These are phyloP conservation scores for Asterochloris erici DNA, from an alignment of 139 green algal genomes.

Conservation along the genomic window DNA sequence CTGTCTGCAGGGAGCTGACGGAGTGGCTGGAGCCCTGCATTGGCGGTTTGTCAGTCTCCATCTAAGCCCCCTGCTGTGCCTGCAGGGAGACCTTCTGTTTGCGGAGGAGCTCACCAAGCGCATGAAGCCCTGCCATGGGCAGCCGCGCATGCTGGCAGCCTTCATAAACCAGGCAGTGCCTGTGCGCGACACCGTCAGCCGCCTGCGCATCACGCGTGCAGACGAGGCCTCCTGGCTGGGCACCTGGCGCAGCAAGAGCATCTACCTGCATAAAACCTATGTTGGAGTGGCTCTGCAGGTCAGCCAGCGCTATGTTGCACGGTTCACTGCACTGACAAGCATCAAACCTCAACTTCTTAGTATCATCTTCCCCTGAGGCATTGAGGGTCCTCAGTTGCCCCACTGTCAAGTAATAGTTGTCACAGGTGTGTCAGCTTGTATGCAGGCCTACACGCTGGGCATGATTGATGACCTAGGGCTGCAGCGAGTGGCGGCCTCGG, in stretches of 20 bases:
- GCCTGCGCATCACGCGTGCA: constrained; percentile 9
- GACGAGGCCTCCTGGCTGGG: constrained; percentile 24
- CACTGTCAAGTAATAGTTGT: too few species aligned
- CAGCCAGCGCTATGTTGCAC: background rate
- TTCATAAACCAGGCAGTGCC: constrained; percentile 45
- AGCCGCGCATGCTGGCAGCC: constrained; percentile 33
- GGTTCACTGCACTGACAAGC: background rate
- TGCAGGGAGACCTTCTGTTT: constrained; percentile 53
- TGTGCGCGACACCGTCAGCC: constrained; percentile 10
- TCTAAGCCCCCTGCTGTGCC: background rate
- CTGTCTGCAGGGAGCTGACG: too few species aligned
- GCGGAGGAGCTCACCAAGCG: constrained; percentile 43
- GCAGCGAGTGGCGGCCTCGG: constrained; percentile 27
- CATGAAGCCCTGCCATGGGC: constrained; percentile 14
- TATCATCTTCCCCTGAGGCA: background rate
- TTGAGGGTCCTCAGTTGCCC: too few species aligned
- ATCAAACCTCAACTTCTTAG: background rate
- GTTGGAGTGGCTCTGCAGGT: constrained; percentile 52
- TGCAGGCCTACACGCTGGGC: constrained; percentile 32
- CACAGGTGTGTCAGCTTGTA: background rate
- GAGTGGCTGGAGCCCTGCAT: too few species aligned
- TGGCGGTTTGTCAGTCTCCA: too few species aligned
- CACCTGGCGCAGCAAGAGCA: constrained; percentile 33
- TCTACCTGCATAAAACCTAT: constrained; percentile 42
- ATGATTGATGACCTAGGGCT: constrained; percentile 36